Conservation (phyloP, 1,284 basidiomycete species). For the Irpex lacteus region DNA sequence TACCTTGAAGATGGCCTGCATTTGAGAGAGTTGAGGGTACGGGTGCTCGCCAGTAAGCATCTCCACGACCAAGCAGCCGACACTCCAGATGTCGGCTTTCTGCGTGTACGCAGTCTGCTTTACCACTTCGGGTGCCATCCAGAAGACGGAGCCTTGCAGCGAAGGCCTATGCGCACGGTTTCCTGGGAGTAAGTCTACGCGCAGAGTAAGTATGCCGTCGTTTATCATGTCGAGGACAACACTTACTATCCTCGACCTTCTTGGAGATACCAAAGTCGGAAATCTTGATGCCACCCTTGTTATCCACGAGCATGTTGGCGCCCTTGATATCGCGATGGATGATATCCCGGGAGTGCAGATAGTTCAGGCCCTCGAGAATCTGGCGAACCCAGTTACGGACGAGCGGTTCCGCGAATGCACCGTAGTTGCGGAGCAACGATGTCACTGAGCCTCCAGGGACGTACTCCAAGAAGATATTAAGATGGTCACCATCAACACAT, state of each 20-base stretch:
- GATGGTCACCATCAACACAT: slow-evolving; percentile 81
- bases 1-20: slow-evolving; percentile 98
- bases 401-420: slow-evolving; percentile 93
- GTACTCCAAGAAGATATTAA: slow-evolving; percentile 99
- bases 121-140: slow-evolving; percentile 99
- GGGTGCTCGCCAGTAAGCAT: slow-evolving; percentile 99
- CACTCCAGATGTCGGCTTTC: slow-evolving; percentile 98
- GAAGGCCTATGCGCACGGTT: slow-evolving; percentile 85
- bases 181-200: slow-evolving; percentile 37
- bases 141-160: slow-evolving; percentile 95
- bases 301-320: slow-evolving; percentile 97
- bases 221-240: background rate
- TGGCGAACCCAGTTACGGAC: slow-evolving; percentile 95
- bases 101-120: slow-evolving; percentile 92
- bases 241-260: slow-evolving; percentile 93
- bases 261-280: slow-evolving; percentile 99
- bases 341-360: slow-evolving; percentile 92
- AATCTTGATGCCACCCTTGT: slow-evolving; percentile 98
- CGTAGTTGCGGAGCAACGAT: slow-evolving; percentile 89
- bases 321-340: slow-evolving; percentile 99
- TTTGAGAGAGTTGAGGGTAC: slow-evolving; percentile 96
- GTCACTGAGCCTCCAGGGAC: slow-evolving; percentile 98
- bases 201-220: background rate
- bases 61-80: slow-evolving; percentile 96
- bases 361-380: slow-evolving; percentile 89